A percentile compares a stretch with the other conserved stretches of the same genome.
These are phyloP conservation scores for Saccharomyces hybrid DNA, from an alignment of 1,139 yeast genomes.

Conservation along the genomic window DNA sequence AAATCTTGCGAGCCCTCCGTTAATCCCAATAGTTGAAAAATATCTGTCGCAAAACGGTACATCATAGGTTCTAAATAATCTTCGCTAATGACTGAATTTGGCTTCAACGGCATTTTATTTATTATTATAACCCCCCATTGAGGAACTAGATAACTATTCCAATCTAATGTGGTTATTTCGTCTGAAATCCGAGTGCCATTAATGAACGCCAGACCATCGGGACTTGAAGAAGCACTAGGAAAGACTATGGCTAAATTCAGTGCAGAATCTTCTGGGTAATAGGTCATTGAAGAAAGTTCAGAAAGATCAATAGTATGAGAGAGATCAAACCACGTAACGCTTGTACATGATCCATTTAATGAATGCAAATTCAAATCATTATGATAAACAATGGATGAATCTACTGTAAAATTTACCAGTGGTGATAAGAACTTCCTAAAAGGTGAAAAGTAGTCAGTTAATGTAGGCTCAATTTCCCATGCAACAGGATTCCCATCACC, in stretches of 20 bases:
- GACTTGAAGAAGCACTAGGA: slow-evolving; percentile 19
- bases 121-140: slow-evolving; percentile 82
- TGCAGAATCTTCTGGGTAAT: slow-evolving; percentile 22
- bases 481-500: slow-evolving; percentile 49
- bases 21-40: slow-evolving; percentile 66
- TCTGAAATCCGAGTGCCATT: slow-evolving; percentile 26
- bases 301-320: slow-evolving; percentile 35
- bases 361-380: slow-evolving; percentile 35
- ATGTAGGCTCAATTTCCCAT: slow-evolving; percentile 50
- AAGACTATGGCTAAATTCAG: slow-evolving; percentile 19
- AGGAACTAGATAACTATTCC: slow-evolving; percentile 73
- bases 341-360: slow-evolving; percentile 36
- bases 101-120: slow-evolving; percentile 37
- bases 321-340: slow-evolving; percentile 30
- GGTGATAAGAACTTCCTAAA: slow-evolving; percentile 41
- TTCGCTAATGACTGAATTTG: slow-evolving; percentile 33
- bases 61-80: slow-evolving; percentile 50
- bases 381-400: slow-evolving; percentile 71
- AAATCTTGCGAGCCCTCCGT: slow-evolving; percentile 41
- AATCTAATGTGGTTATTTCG: slow-evolving; percentile 30
- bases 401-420: slow-evolving; percentile 65
- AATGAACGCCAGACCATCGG: slow-evolving; percentile 18
- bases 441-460: slow-evolving; percentile 40
- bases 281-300: slow-evolving; percentile 30
- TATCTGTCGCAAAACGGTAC: slow-evolving; percentile 67